Evolutionary conservation across 768 basidiomycete genomes (phyloP), one percentile per base, ranked within the genome.

Genomic region (Russula olivacea): DNA sequence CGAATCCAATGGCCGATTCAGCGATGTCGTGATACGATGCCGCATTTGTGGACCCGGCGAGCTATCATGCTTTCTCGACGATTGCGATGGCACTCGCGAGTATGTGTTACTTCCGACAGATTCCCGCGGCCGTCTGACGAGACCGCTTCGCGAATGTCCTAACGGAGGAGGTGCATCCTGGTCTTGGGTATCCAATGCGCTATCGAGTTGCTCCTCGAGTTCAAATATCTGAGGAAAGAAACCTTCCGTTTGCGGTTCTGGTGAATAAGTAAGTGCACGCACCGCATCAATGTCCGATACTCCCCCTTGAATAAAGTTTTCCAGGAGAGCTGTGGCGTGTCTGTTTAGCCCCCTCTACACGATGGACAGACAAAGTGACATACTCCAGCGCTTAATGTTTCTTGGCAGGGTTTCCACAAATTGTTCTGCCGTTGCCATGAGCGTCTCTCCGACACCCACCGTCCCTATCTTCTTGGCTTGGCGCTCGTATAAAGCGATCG

Each of bases 401-500:
- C 90, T 80, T 25, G 95, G 94, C 9, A 96, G 74, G 0, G 81
- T 82, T 59, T 94, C 93, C 43, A 87, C 78, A 50, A 87, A 73
- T 64, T 78, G 84, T 67, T 96, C 93, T 4, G 83, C 78, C 4
- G 85, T 77, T 50, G 84, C 81, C 12, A 79, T 72, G 12, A 94
- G 66, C 0, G 90, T 91, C 64, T 96, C 91, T 64, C 83, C 83
- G 67, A 95, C 84, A 25, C 81, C 83, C 2, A 78, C 75, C 0
- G 89, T 82, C 1, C 84, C 85, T 4, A 79, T 81, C 23, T 75
- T 78, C 74, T 91, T 91, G 2, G 87, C 82, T 71, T 93, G 89
- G 17, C 94, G 82, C 74, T 96, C 94, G 70, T 95, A 96, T 58
- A 87, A 76, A 2, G 93, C 87, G 56, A 97, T 93, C 19, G 78